These are phyloP conservation scores for Lactarius sp. DNA, from an alignment of 768 basidiomycete species.

Conservation along the genomic window DNA sequence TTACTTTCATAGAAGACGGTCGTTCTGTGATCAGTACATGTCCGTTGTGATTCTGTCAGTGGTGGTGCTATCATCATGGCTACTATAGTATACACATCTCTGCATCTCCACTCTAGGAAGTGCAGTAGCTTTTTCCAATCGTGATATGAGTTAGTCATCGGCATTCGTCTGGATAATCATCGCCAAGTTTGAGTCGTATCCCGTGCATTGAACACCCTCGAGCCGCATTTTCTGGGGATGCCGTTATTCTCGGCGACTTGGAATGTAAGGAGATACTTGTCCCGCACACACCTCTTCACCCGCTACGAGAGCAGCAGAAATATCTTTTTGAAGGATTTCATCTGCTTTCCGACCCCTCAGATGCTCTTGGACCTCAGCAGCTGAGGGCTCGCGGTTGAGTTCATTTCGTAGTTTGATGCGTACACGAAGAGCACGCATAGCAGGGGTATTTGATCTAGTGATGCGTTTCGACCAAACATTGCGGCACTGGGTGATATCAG, in stretches of 20 bases:
- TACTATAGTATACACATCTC: background rate
- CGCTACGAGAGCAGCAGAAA: background rate
- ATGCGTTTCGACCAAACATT: background rate
- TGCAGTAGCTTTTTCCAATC: background rate
- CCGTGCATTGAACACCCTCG: background rate
- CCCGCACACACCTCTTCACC: background rate
- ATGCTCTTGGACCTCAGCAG: background rate
- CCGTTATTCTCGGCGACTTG: background rate
- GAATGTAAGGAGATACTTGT: background rate
- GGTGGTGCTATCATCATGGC: background rate
- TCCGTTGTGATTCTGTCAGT: background rate
- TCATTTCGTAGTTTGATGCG: background rate
- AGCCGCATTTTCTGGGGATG: background rate
- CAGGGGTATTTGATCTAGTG: fast-evolving
- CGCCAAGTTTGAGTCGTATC: slow-evolving; percentile 1
- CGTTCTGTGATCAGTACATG: background rate
- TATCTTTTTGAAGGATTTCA: background rate
- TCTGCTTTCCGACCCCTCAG: background rate
- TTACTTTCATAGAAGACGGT: background rate
- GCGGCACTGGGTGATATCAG: background rate
- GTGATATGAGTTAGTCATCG: background rate
- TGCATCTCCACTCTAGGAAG: background rate
- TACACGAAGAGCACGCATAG: background rate
- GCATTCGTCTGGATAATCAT: background rate
- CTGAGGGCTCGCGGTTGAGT: slow-evolving; percentile 8